Evolutionary conservation across 2,329 filamentous ascomycete genomes (phyloP), one percentile per base, ranked within the genome.

Genomic region (Penicillium fuscoglaucum): DNA sequence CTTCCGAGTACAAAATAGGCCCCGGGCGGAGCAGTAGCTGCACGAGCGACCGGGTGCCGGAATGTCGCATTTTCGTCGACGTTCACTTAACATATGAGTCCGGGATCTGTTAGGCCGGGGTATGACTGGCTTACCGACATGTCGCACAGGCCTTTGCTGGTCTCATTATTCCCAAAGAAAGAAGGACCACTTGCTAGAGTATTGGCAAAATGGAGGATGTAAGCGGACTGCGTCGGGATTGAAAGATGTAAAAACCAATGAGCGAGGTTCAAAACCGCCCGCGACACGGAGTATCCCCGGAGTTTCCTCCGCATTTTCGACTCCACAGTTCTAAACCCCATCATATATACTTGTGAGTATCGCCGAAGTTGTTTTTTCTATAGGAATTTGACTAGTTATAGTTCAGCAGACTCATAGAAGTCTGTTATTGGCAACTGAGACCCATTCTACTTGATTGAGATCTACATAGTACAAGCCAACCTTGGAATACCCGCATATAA

Each of bases 31-130:
- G 24, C 61, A 65, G 31, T 58, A 64, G 6, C 13, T 48, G 24
- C 63, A 64, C 21, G 61, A 17, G 6, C 12, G 46, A 6, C 63
- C 59, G 7, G 57, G 55, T 43, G 50, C 35, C 24, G 52, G 52
- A 26, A 52, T 55, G 26, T 64, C 57, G 33, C 62, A 63, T 52
- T 48, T 59, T 40, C 60, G 58, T 5, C 58, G 60, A 40, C 61
- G 55, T 52, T 59, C 51, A 52, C 60, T 61, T 61, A 26, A 33
- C 26, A 12, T 8, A 41, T 57, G 28, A 53, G 49, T 24, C 19
- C 4, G 21, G 19, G 33, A 28, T 13, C 4, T 28, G 21, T n/a
- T 7, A 12, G 41, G 26, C 1, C 4, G 19, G n/a, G 26, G 33
- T 39, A 43, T 35, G 28, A 35, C 41, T 15, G 12, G 12, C 49